Evolutionary conservation across 1,284 basidiomycete genomes (phyloP).

Genomic region (Papiliotrema nemorosa): DNA sequence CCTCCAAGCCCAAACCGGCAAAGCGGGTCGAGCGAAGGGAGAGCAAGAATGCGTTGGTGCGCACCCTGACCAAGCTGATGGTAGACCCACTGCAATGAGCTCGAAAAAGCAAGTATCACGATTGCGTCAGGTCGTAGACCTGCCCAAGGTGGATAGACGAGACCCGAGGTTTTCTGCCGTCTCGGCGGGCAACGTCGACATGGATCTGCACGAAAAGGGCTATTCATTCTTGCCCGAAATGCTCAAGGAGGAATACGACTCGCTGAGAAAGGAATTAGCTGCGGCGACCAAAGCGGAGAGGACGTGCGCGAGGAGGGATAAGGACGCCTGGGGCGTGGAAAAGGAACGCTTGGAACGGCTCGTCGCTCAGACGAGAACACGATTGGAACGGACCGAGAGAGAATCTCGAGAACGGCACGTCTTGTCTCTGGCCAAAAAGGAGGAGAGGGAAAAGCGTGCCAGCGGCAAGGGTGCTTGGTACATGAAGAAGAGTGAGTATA

Average conservation of each 20-base stretch:
- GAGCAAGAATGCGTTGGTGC: constrained; percentile 76
- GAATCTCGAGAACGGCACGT: constrained; percentile 68
- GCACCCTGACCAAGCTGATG: constrained; percentile 5
- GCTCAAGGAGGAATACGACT: constrained; percentile 64
- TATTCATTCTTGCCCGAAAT: constrained; percentile 75
- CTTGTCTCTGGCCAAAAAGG: constrained; percentile 58
- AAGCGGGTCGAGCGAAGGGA: constrained; percentile 57
- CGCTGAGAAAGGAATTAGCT: constrained; percentile 64
- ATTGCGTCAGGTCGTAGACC: constrained; percentile 69
- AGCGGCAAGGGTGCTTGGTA: constrained; percentile 80
- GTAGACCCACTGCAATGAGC: constrained; percentile 74
- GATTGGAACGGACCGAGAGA: constrained; percentile 68
- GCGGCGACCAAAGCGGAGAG: constrained; percentile 65
- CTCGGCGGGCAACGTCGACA: constrained; percentile 64
- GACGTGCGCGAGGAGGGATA: constrained; percentile 63
- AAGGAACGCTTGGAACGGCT: constrained; percentile 71
- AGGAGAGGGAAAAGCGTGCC: constrained; percentile 69
- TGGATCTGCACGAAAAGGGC: constrained; percentile 65
- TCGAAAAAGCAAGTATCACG: constrained; percentile 84
- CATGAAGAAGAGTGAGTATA: constrained; percentile 69
- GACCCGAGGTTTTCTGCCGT: constrained; percentile 86
- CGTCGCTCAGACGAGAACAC: constrained; percentile 71
- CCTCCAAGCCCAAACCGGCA: constrained; percentile 6
- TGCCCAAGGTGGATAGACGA: constrained; percentile 64
- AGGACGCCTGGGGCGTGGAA: constrained; percentile 65